Conservation (phyloP, 2,329 filamentous ascomycete genomes). For the Calonectria pauciramosa region DNA sequence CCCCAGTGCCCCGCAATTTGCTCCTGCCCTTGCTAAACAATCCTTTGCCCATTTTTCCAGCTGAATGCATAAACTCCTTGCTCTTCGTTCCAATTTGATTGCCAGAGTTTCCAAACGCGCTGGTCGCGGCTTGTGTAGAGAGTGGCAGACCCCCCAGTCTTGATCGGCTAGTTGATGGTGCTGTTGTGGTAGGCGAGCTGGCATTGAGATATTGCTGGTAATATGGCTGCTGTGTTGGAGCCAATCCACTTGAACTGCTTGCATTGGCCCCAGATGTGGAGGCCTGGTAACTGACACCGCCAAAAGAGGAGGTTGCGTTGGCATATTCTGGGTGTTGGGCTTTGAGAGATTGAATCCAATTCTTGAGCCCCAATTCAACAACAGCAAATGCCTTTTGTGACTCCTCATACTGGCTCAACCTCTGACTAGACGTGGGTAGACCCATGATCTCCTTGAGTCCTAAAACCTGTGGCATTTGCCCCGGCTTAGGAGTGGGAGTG, state of each 20-base stretch:
- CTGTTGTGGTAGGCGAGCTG: constrained; percentile 45
- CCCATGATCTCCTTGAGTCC: constrained; percentile 84
- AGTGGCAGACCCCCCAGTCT: constrained; percentile 52
- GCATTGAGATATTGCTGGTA: constrained; percentile 70
- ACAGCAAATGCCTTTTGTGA: constrained; percentile 78
- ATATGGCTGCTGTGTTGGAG: constrained; percentile 61
- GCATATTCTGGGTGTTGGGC: constrained; percentile 63
- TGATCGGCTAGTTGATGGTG: constrained; percentile 51
- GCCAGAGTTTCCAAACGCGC: constrained; percentile 66
- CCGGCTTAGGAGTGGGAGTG: constrained; percentile 29
- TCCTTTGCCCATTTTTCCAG: constrained; percentile 91
- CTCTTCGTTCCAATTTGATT: constrained; percentile 83
- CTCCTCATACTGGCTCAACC: constrained; percentile 80
- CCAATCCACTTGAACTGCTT: constrained; percentile 40
- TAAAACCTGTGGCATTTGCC: constrained; percentile 54
- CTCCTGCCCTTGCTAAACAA: constrained; percentile 91
- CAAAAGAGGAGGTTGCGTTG: constrained; percentile 51
- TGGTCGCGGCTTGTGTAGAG: constrained; percentile 56
- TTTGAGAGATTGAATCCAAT: constrained; percentile 66
- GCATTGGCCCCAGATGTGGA: constrained; percentile 34
- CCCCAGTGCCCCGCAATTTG: constrained; percentile 80
- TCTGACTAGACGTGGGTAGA: constrained; percentile 74
- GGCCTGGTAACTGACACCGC: constrained; percentile 31
- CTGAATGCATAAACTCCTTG: constrained; percentile 89
- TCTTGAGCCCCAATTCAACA: constrained; percentile 80